These are phyloP conservation scores for Cyanophora paradoxa DNA, from an alignment of 78 protist genomes.

Conservation along the genomic window DNA sequence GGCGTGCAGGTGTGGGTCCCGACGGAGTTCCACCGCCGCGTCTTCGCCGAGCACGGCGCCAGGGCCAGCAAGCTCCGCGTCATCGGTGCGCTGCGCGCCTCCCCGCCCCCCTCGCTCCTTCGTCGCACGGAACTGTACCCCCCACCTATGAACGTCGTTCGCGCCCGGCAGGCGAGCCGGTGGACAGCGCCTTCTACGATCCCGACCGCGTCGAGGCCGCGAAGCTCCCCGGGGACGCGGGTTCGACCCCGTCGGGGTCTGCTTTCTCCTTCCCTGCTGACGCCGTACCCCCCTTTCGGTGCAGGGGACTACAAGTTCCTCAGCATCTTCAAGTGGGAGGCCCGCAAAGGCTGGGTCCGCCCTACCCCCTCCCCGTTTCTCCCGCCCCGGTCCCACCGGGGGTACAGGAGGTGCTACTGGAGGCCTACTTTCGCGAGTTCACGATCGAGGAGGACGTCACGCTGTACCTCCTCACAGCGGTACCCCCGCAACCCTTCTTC, in stretches of 20 bases:
- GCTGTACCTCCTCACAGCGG: too few relatives aligned
- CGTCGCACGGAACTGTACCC: neutral
- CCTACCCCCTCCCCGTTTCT: too few relatives aligned
- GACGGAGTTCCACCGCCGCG: neutral
- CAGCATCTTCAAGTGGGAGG: constrained; percentile 15
- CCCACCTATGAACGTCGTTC: neutral
- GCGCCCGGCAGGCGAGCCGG: too few relatives aligned
- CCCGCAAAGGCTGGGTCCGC: constrained; percentile 16
- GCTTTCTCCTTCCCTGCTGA: too few relatives aligned
- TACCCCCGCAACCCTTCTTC: too few relatives aligned
- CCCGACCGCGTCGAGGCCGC: neutral
- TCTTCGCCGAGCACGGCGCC: neutral
- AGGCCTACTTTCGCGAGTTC: constrained; percentile 8
- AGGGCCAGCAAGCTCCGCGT: too few relatives aligned
- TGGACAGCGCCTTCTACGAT: neutral
- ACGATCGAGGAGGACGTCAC: neutral
- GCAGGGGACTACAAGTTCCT: constrained; percentile 22
- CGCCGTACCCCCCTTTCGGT: too few relatives aligned
- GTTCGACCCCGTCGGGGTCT: neutral
- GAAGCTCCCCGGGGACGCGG: neutral
- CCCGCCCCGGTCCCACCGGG: too few relatives aligned
- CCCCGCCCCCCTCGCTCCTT: neutral
- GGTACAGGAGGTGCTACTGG: constrained; percentile 4
- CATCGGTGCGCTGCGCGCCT: too few relatives aligned
- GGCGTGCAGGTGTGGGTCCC: constrained; percentile 10